Evolutionary conservation across 257 asterid species (phyloP), one percentile per base, ranked within the genome.

Genomic region (Primulina tabacum): DNA sequence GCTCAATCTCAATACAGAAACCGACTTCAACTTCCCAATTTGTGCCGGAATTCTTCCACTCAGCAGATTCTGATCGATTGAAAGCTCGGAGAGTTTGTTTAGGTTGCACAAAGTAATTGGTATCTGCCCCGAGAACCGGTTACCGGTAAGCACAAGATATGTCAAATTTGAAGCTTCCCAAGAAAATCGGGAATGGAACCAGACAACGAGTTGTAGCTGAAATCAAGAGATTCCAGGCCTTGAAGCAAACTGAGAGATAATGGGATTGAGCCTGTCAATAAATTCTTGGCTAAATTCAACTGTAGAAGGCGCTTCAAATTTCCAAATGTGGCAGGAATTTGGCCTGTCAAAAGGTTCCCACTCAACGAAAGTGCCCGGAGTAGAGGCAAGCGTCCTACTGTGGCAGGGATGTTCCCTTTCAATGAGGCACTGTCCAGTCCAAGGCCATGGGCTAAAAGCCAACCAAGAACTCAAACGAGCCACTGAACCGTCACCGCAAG

Each of bases 31-130:
- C 38, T 74, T 86, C 70, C 88, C 84, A 72, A 93, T 81, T 50
- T 82, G 85, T 1, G 84, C 10, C 12, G 97, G 94, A 40, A 93
- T 90, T 75, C 58, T 70, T 38, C 98, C 98, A 0, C 68, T 69
- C 7, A 93, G 85, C 77, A 50, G 86, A 75, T 93, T 93, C 30
- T 87, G 89, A 71, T 85, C 92, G 1, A 93, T 77, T 7, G 96
- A 89, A 59, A 93, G 79, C 83, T 87, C 89, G 0, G 96, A 85
- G 14, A 93, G 79, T 24, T 78, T 79, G 67, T 10, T 35, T 43
- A 90, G 40, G 40, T 69, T 66, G 74, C 74, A 85, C 78, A 93
- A 26, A 58, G 92, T 77, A 43, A 63, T 9, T 2, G 97, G 97
- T 64, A 93, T 62, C 75, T 68, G 79, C 75, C 96, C 98, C 6